phyloP scores from a whole-genome alignment of 441 rosid genomes.

The Populus hybrid region DNA sequence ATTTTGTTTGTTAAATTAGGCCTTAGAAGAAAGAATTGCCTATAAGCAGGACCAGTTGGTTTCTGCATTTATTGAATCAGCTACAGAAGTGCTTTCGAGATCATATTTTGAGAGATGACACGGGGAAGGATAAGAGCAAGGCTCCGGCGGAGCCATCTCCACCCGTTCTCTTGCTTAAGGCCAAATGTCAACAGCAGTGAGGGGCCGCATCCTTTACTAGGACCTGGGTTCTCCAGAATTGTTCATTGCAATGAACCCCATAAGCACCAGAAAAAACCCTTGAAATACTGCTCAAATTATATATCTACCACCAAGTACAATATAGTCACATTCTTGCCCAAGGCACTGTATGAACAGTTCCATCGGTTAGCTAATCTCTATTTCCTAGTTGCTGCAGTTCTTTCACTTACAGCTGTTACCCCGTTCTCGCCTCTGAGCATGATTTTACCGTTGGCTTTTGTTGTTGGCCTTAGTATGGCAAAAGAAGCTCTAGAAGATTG shows the following conservation, averaged over 20 bases:
- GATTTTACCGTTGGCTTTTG: conserved; percentile 89
- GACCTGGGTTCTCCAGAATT: conserved; percentile 68
- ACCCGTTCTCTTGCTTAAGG: conserved; percentile 76
- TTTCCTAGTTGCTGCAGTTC: conserved; percentile 84
- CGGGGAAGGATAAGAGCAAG: conserved; percentile 65
- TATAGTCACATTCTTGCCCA: conserved; percentile 72
- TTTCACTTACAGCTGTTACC: conserved; percentile 76
- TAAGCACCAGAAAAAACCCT: conserved; percentile 74
- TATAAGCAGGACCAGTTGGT: conserved; percentile 10
- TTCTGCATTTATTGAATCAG: conserved; percentile 14
- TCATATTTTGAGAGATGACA: conserved; percentile 43
- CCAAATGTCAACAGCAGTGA: conserved; percentile 46
- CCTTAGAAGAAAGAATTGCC: conserved; percentile 20
- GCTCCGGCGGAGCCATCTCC: conserved; percentile 70
- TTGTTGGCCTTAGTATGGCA: conserved; percentile 92
- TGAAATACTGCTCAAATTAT: conserved; percentile 67
- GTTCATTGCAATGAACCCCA: conserved; percentile 76
- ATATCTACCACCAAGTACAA: conserved; percentile 92
- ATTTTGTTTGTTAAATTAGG: conserved; percentile 27
- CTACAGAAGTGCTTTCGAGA: conserved; percentile 15
- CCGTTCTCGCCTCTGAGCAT: conserved; percentile 88
- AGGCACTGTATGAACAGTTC: conserved; percentile 90
- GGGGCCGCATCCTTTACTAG: conserved; percentile 56
- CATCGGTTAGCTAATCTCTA: conserved; percentile 92
- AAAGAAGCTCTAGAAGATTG: conserved; percentile 97